Base-by-base conservation (phyloP, 2,329 filamentous ascomycete species). In the Trichoderma polysporum region DNA sequence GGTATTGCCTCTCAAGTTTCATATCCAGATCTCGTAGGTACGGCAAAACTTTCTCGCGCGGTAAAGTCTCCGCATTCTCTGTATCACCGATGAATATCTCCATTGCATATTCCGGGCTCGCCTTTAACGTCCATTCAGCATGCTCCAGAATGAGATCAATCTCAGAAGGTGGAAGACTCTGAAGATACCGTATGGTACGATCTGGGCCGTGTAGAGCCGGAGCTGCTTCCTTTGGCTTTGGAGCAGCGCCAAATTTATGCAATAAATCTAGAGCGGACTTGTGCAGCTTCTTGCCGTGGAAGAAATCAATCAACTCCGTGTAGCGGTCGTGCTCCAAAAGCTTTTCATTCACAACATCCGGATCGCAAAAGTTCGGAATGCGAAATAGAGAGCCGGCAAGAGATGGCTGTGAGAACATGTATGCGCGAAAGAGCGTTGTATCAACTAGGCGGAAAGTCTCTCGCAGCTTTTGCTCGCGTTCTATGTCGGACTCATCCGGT, bases 341-440 rank as follows among this genome's bases (percentile, higher is more conserved):
- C 73, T 93, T 93, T 77, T 97, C 92, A 75, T 97, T 95, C 25
- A 99, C 94, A 2, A 98, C 95, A 33, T 92, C 90, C 0, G 95
- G 94, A 73, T 99, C 94, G 77, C 95, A 98, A 76, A 97, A 98
- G 77, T 99, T 99, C 75, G 94, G 90, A 60, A 98, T 92, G 27
- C 95, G 93, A 81, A 99, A 98, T 0, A 99, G 85, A 0, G 94
- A 92, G 2, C 92, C 91, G 3, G 93, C 93, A 12, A 99, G 83
- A 6, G 90, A 88, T 4, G 95, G 94, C 8, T 89, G 90, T 4
- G 91, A 93, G 74, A 94, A 93, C 94, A 99, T 98, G 77, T 97
- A 96, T 0, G 93, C 91, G 17, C 94, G 88, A 82, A 99, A 98
- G 0, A 99, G 85, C 0, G 94, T 94, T 0, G 95, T 99, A 75